Evolutionary conservation across 805 yeast species (phyloP).

Genomic region (Kuraishia borneana): DNA sequence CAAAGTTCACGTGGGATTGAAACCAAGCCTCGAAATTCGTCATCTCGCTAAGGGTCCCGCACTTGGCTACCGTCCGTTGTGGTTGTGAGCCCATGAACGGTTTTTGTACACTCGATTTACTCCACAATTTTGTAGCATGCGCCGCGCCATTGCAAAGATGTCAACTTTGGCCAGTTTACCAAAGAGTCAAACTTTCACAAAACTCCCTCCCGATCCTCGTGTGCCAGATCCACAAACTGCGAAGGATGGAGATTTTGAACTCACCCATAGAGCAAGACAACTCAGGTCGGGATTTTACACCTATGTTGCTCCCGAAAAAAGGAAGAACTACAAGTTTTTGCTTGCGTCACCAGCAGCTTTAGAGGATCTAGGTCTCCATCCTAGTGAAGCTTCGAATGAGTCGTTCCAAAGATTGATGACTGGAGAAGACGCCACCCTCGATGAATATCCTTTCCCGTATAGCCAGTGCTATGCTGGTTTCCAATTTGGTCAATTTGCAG

Average conservation of each 20-base stretch:
- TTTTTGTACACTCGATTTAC: no score
- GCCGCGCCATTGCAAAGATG: no score
- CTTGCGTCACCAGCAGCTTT: constrained; percentile 52
- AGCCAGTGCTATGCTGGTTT: constrained; percentile 92
- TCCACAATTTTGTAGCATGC: no score
- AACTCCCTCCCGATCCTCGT: constrained; percentile 16
- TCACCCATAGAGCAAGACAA: constrained; percentile 40
- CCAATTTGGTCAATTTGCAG: constrained; percentile 95
- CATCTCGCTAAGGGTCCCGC: no score
- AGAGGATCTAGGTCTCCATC: constrained; percentile 43
- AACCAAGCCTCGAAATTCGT: no score
- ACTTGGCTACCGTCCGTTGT: no score
- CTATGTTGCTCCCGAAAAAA: constrained; percentile 55
- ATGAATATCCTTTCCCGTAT: constrained; percentile 48
- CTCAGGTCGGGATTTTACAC: constrained; percentile 58
- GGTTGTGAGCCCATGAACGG: no score
- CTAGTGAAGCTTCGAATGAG: constrained; percentile 25
- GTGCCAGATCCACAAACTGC: constrained; percentile 16
- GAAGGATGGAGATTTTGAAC: constrained; percentile 17
- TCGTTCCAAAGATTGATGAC: constrained; percentile 43
- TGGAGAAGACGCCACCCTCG: constrained; percentile 32
- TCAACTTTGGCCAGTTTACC: constrained; percentile 13
- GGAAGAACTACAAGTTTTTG: constrained; percentile 42
- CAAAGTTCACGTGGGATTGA: no score
- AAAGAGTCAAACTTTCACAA: constrained; percentile 18